Conservation (phyloP, 306 rosid species). For the Dalbergia cultrata region DNA sequence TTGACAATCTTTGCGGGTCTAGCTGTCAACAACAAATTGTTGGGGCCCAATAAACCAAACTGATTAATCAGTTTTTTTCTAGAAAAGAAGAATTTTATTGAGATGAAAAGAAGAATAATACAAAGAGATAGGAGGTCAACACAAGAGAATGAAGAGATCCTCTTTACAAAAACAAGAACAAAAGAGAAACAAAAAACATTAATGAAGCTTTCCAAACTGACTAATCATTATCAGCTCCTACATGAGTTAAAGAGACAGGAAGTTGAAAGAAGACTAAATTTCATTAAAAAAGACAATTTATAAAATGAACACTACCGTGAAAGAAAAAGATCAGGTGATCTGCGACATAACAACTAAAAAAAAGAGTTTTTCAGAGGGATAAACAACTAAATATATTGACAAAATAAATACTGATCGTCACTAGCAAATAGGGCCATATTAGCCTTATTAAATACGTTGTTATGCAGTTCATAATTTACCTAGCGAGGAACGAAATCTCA, state of each 20-base stretch:
- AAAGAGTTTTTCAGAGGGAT: background rate
- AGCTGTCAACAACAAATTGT: constrained; percentile 62
- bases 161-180: background rate
- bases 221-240: constrained; percentile 14
- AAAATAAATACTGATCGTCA: background rate
- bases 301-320: background rate
- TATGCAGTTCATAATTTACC: background rate
- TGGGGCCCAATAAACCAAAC: constrained; percentile 8
- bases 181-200: background rate
- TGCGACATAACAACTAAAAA: background rate
- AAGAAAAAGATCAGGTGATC: background rate
- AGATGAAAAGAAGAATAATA: background rate
- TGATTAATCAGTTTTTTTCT: background rate
- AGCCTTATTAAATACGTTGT: background rate
- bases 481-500: background rate
- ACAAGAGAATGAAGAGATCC: background rate
- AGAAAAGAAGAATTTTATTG: background rate
- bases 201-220: no score
- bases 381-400: background rate
- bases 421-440: background rate
- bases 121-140: background rate
- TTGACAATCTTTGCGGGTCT: constrained; percentile 85
- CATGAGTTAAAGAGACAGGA: background rate
- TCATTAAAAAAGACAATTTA: background rate
- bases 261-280: background rate